These are phyloP conservation scores for Vaccinium macrocarpon DNA, from an alignment of 148 eudicot genomes.

Conservation along the genomic window DNA sequence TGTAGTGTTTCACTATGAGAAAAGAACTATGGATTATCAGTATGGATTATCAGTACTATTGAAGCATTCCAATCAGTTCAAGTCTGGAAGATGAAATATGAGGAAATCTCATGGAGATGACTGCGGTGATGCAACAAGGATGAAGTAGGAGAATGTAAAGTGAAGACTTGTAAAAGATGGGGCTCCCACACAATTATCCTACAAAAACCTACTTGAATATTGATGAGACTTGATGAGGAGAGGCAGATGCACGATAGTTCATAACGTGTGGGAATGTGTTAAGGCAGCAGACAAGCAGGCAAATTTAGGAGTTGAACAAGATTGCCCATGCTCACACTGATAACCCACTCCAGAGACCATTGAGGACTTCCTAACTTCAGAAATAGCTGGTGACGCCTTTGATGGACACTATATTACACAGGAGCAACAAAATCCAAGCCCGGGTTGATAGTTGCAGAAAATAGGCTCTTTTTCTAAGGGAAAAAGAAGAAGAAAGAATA, in stretches of 20 bases:
- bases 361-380: neutral
- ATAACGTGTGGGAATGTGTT: too few species aligned
- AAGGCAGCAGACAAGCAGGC: neutral
- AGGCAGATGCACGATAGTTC: neutral
- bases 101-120: conserved; percentile 2
- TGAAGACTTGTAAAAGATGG: neutral
- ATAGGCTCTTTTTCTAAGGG: neutral
- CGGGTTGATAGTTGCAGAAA: neutral
- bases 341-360: neutral
- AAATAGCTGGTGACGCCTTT: neutral
- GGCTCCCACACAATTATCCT: neutral
- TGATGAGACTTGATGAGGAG: neutral
- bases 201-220: neutral
- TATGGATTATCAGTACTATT: neutral
- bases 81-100: neutral
- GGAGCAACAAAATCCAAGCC: neutral
- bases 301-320: neutral
- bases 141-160: neutral
- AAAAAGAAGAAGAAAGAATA: neutral
- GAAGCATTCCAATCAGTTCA: neutral
- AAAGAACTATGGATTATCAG: neutral
- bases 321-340: neutral
- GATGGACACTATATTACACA: neutral
- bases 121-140: neutral
- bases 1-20: neutral